Base-by-base conservation (phyloP, 1,284 basidiomycete species). In the Cystobasidium sp. region DNA sequence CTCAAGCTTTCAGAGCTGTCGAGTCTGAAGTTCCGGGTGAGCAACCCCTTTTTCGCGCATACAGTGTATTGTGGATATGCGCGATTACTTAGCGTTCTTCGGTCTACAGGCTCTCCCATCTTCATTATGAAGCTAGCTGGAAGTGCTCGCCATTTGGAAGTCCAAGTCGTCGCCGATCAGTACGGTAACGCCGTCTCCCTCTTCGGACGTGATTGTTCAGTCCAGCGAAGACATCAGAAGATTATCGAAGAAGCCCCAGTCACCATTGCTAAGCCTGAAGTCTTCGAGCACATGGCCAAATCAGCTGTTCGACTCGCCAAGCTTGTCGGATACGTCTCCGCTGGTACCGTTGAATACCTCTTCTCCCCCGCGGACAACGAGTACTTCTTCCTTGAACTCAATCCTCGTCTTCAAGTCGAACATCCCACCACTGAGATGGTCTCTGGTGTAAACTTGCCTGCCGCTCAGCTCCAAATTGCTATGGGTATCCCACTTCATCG, bases 81-180 rank as follows among this genome's bases (percentile, higher is more conserved):
- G 20, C 39, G 58, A 20, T 72, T 47, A 65, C 53, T 22, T 41
- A 43, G 51, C 18, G 9, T 14, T 78, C 76, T 78, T 49, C 61
- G 78, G 24, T 55, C 52, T 74, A 39, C 82, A 93, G 96, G 97
- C 62, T 99, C 97, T 5, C 97, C 97, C 75, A 95, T 99, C 80
- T 99, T 99, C 84, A 93, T 99, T 85, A 99, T 99, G 97, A 99
- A 99, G 86, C 91, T 99, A 76, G 97, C 97, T 46, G 94, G 95
- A 31, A 91, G 93, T 79, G 97, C 97, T 49, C 92, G 97, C 77
- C 97, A 99, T 84, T 86, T 99, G 79, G 97, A 99, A 84, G 97
- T 99, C 37, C 97, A 99, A 84, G 88, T 99, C 58, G 89, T 99
- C 56, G 97, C 97, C 65, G 97, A 99, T 85, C 97, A 99, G 84